A percentile compares a stretch with the other conserved stretches of the same genome.
These are phyloP conservation scores for Salix dunnii DNA, from an alignment of 345 rosid species.

Conservation along the genomic window DNA sequence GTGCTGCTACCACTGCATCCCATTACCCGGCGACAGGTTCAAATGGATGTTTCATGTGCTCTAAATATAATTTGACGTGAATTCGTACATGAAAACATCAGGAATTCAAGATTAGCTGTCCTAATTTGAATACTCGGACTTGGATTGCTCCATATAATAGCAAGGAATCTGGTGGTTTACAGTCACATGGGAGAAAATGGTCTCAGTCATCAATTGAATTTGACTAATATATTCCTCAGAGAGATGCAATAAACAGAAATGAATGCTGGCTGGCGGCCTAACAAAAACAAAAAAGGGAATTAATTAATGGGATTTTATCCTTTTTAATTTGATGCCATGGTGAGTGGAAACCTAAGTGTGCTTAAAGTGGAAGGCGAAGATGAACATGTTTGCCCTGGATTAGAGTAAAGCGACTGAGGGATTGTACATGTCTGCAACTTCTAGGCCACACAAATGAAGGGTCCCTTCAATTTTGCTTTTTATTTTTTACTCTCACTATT, in stretches of 20 bases:
- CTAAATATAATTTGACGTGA: too few species aligned
- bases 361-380: not conserved
- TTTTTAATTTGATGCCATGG: not conserved
- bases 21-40: too few species aligned
- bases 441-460: too few species aligned
- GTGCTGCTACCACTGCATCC: too few species aligned
- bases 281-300: not conserved
- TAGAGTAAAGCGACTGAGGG: not conserved
- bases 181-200: not conserved
- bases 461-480: too few species aligned
- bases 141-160: not conserved
- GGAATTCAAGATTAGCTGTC: not conserved
- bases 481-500: too few species aligned
- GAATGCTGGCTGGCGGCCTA: not conserved
- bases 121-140: not conserved
- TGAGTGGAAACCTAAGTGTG: not conserved
- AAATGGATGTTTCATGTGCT: too few species aligned
- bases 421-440: not conserved
- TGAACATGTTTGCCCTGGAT: not conserved
- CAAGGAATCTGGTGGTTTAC: not conserved
- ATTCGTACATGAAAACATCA: not conserved
- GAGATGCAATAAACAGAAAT: not conserved
- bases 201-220: not conserved
- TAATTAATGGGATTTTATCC: too few species aligned
- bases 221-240: not conserved